Percentiles rank a stretch among this genome's conserved stretches.
These are phyloP conservation scores for Fusarium humuli DNA, from an alignment of 2,329 filamentous ascomycete species.

Conservation along the genomic window DNA sequence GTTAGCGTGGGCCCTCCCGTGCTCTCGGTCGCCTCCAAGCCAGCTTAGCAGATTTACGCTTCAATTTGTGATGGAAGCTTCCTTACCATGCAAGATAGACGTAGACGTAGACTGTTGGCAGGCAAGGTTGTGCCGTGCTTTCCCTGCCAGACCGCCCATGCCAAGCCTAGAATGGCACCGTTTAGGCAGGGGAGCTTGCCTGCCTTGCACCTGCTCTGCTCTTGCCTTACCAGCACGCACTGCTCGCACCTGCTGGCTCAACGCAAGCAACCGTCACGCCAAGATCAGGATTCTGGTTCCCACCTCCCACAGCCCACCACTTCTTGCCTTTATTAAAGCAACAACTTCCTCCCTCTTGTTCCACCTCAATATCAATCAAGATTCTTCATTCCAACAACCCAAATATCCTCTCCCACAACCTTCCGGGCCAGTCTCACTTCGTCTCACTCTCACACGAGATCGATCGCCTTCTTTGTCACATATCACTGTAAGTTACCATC, in stretches of 20 bases:
- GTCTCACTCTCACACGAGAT: slow-evolving; percentile 36
- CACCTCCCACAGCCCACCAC: slow-evolving; percentile 20
- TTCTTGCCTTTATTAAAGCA: slow-evolving; percentile 46
- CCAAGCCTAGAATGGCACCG: slow-evolving; percentile 22
- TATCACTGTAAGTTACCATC: slow-evolving; percentile 32
- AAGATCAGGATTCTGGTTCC: slow-evolving; percentile 38
- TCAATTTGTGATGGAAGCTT: slow-evolving; percentile 31
- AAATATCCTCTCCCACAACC: slow-evolving; percentile 38
- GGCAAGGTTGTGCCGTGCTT: slow-evolving; percentile 30
- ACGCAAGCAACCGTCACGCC: slow-evolving; percentile 36
- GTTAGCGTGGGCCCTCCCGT: slow-evolving; percentile 39
- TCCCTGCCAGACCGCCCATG: slow-evolving; percentile 39
- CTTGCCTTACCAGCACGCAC: slow-evolving; percentile 28
- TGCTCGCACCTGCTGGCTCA: slow-evolving; percentile 21
- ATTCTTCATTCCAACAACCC: slow-evolving; percentile 42
- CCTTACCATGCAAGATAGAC: slow-evolving; percentile 11
- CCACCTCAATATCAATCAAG: slow-evolving; percentile 31
- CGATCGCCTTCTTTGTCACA: slow-evolving; percentile 41
- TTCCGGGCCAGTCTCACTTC: slow-evolving; percentile 32
- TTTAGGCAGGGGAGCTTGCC: slow-evolving; percentile 24
- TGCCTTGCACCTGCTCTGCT: slow-evolving; percentile 23
- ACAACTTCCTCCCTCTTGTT: slow-evolving; percentile 40
- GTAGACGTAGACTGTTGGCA: slow-evolving; percentile 3
- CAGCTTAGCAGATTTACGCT: slow-evolving; percentile 27
- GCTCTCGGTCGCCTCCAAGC: slow-evolving; percentile 21